Conservation (phyloP, 1,139 yeast species). For the Casaregolazyma lundiana region DNA sequence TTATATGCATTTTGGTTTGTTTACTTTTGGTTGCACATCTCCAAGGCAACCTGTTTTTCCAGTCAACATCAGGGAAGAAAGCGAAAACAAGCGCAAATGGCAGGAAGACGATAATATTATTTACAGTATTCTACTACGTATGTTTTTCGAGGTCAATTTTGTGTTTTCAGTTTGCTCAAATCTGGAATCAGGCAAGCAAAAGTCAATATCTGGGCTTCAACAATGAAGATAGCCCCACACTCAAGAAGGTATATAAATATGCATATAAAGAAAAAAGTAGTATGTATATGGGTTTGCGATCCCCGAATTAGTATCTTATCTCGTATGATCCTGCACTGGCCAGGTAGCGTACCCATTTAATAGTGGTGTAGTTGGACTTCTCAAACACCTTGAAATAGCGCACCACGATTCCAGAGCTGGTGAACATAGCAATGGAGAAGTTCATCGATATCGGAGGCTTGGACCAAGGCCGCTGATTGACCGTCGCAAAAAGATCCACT, state of each 20-base stretch:
- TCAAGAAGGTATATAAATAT: background rate
- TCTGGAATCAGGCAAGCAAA: constrained; percentile 49
- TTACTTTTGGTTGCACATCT: no score
- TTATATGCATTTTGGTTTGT: no score
- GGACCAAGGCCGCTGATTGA: constrained; percentile 47
- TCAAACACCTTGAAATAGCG: constrained; percentile 69
- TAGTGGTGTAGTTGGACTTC: constrained; percentile 59
- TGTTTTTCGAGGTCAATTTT: no score
- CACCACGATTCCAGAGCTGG: constrained; percentile 73
- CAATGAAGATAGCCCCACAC: constrained; percentile 52
- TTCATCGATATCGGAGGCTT: constrained; percentile 74
- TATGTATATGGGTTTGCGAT: background rate
- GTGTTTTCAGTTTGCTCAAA: no score
- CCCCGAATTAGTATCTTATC: constrained; percentile 38
- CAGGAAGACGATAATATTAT: no score
- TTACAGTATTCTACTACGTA: no score
- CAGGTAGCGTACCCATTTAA: constrained; percentile 82
- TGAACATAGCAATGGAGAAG: constrained; percentile 70
- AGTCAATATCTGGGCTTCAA: constrained; percentile 73
- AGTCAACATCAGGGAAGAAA: no score
- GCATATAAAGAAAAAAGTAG: no score
- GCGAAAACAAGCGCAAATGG: no score
- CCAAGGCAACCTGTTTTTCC: no score
- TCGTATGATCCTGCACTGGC: constrained; percentile 79
- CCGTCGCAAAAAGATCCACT: constrained; percentile 40